Percentiles rank a stretch among this genome's conserved stretches.
These are phyloP conservation scores for Farysia itapuensis DNA, from an alignment of 1,284 basidiomycete genomes.

Conservation along the genomic window DNA sequence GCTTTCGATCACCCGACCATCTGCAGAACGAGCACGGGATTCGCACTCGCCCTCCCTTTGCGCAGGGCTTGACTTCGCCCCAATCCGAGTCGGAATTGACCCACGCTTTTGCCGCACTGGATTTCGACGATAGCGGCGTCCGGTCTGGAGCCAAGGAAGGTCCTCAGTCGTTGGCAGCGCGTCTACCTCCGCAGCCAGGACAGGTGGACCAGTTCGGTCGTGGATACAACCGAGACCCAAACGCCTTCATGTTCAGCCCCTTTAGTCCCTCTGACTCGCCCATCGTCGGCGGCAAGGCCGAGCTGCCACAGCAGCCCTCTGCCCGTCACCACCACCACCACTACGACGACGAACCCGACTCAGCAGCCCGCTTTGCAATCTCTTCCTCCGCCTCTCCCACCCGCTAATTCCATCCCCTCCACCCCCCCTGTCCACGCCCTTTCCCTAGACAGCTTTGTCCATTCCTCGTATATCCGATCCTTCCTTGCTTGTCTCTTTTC, in stretches of 20 bases:
- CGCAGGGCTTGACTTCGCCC: neutral
- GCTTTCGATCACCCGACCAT: neutral
- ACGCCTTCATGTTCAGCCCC: constrained; percentile 41
- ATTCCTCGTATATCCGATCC: no score
- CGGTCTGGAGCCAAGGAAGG: no score
- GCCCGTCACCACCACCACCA: no score
- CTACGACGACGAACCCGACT: no score
- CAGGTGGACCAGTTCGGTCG: constrained; percentile 11
- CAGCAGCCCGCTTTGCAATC: no score
- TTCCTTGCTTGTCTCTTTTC: no score
- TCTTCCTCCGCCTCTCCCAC: no score
- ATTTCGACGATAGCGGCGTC: constrained; percentile 20
- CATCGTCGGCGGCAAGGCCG: constrained; percentile 22
- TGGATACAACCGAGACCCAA: constrained; percentile 29
- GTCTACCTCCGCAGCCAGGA: constrained; percentile 6
- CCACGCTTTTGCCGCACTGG: constrained; percentile 22
- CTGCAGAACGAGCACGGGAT: neutral
- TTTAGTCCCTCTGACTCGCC: constrained; percentile 44
- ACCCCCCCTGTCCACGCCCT: no score
- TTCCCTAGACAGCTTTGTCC: no score
- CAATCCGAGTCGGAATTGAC: constrained; percentile 21
- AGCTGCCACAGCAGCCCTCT: no score
- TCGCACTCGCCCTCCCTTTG: neutral
- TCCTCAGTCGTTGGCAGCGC: constrained; percentile 10
- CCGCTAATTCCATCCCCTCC: no score